Evolutionary conservation across 805 yeast species (phyloP), one percentile per base, ranked within the genome.

Genomic region (Sporopachydermia quercuum): DNA sequence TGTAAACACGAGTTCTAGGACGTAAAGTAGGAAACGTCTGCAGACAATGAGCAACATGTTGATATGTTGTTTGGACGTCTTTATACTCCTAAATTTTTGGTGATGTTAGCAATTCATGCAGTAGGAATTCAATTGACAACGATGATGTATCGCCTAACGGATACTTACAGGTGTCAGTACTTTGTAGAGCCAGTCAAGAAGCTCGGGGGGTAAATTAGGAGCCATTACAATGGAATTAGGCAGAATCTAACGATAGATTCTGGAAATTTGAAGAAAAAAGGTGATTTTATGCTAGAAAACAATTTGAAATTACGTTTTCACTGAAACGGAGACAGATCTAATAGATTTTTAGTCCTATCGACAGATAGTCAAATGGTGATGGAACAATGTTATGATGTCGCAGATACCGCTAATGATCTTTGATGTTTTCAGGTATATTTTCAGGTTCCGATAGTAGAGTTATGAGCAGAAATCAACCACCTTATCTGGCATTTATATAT

Each of bases 1-100:
- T 69, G 48, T 65, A 70, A 2, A 74, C 72, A 39, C 76, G 70
- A 0, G 96, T 86, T 43, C 85, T 63, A 14, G 91, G 80, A 45
- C 70, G 65, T 39, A 86, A 63, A 1, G 72, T 58, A 0, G 71
- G 63, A 47, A 65, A 70, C 3, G 62, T 55, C 43, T 63, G 67
- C n/a, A 80, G 62, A 6, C 71, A 62, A 35, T 68, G 60, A 6
- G 74, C 70, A 0, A 74, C 57, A 50, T 87, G 94, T 36, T 73
- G 70, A 50, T 80, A 84, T 0, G 73, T 61, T 2, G 68, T 47
- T 40, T 73, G 68, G n/a, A 76, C 66, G 47, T 80, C 65, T 2
- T 49, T 40, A 51, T 85, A 84, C 45, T 76, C 78, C 51, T 62
- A 33, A 18, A 8, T 14, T 8, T 6, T 16, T 5, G 11, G 19